Evolutionary conservation across 495 filamentous ascomycete genomes (phyloP).

Genomic region (Amorphotheca resinae): DNA sequence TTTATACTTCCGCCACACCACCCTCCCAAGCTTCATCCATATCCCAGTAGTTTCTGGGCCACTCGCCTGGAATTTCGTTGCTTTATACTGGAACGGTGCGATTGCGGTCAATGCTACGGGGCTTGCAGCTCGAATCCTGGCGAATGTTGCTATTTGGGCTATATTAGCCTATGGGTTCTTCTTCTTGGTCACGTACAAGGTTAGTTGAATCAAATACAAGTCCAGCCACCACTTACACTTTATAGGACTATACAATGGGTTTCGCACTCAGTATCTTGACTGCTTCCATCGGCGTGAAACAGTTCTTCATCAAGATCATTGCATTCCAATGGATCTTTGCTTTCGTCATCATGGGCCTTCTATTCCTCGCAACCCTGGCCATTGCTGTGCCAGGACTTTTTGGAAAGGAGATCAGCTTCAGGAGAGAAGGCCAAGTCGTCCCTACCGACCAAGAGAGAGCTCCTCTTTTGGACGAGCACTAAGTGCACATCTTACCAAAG

Average conservation of each 20-base stretch:
- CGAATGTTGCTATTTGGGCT: conserved; percentile 76
- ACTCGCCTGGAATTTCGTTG: conserved; percentile 71
- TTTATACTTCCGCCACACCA: conserved; percentile 67
- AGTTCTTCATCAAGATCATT: conserved; percentile 56
- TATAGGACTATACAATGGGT: conserved; percentile 65
- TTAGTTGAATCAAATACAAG: conserved; percentile 12
- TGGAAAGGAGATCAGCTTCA: conserved; percentile 32
- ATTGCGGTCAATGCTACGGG: conserved; percentile 49
- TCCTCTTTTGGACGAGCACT: conserved; percentile 30
- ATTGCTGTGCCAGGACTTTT: conserved; percentile 53
- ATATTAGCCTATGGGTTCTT: conserved; percentile 60
- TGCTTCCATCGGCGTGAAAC: conserved; percentile 62
- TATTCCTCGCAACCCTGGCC: conserved; percentile 51
- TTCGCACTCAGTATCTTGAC: conserved; percentile 61
- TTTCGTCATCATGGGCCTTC: conserved; percentile 64
- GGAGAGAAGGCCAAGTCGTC: conserved; percentile 16
- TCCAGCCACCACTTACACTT: neutral
- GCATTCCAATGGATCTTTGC: conserved; percentile 82
- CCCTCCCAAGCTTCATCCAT: conserved; percentile 58
- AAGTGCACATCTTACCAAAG: neutral
- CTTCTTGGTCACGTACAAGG: conserved; percentile 54
- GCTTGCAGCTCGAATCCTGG: conserved; percentile 58
- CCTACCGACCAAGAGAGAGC: conserved; percentile 36
- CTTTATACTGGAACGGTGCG: conserved; percentile 78
- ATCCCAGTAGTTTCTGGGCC: conserved; percentile 61